Conservation (phyloP, 768 basidiomycete genomes). For the Lentinus tigrinus region DNA sequence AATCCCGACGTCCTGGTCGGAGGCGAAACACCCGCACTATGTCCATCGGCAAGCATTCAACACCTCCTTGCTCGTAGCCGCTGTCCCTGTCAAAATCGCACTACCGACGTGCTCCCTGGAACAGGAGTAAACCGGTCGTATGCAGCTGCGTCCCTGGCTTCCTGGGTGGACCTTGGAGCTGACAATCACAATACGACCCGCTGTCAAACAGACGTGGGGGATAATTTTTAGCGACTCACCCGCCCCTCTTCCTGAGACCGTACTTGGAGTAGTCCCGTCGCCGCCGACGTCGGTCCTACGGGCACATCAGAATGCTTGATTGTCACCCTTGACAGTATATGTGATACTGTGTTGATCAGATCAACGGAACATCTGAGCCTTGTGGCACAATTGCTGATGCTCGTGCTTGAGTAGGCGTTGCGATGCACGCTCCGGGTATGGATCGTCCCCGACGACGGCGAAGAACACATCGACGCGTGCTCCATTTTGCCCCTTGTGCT, state of each 20-base stretch:
- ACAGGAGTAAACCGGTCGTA: background rate
- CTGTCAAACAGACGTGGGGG: background rate
- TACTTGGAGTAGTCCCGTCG: background rate
- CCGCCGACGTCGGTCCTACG: constrained; percentile 1
- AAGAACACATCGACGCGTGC: background rate
- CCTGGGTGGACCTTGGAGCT: background rate
- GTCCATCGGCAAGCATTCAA: background rate
- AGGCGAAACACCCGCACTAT: background rate
- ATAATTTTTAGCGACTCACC: background rate
- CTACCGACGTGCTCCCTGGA: background rate
- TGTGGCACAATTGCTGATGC: background rate
- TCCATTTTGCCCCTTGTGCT: background rate
- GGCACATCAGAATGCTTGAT: constrained; percentile 8
- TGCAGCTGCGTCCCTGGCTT: background rate
- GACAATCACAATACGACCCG: background rate
- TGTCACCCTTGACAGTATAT: constrained; percentile 4
- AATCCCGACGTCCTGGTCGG: background rate
- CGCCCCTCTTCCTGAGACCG: background rate
- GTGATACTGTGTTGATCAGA: constrained; percentile 2
- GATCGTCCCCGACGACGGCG: background rate
- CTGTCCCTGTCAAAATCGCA: background rate
- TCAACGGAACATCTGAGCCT: background rate
- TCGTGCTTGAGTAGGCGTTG: too few relatives aligned
- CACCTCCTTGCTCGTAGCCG: background rate
- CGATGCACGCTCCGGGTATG: too few relatives aligned